A percentile compares a stretch with the other conserved stretches of the same genome.
These are phyloP conservation scores for Furcasterigmium furcatum DNA, from an alignment of 2,329 filamentous ascomycete genomes.

Conservation along the genomic window DNA sequence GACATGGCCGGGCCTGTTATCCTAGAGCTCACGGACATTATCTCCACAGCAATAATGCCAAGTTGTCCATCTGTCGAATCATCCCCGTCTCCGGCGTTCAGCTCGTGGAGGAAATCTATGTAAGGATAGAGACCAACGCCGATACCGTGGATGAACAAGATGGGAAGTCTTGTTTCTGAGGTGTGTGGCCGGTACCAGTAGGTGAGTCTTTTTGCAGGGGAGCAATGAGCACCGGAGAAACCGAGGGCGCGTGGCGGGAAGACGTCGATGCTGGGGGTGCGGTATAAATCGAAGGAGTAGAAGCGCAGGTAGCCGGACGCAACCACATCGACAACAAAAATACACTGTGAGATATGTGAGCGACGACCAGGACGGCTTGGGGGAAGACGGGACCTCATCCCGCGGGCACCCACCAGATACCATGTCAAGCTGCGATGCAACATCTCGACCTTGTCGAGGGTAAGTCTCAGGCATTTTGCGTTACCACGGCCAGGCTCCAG, in stretches of 20 bases:
- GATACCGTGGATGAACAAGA: conserved; percentile 70
- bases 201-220: conserved; percentile 45
- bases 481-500: conserved; percentile 52
- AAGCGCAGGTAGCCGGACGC: conserved; percentile 47
- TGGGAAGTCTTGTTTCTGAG: conserved; percentile 49
- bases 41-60: conserved; percentile 63
- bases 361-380: no score
- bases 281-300: conserved; percentile 21
- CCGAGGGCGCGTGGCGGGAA: conserved; percentile 56
- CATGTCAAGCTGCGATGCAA: conserved; percentile 59
- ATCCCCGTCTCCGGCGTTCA: conserved; percentile 33
- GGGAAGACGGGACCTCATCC: conserved; percentile 32
- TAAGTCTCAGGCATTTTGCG: conserved; percentile 58
- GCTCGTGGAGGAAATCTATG: conserved; percentile 48
- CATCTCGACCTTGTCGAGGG: conserved; percentile 58
- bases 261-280: conserved; percentile 32
- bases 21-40: conserved; percentile 63
- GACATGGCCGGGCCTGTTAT: conserved; percentile 51
- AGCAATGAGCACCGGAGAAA: conserved; percentile 38
- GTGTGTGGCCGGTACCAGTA: conserved; percentile 67
- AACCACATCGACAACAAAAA: conserved; percentile 19
- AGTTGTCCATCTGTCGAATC: conserved; percentile 37
- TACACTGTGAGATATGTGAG: neutral
- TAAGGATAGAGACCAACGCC: conserved; percentile 66
- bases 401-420: conserved; percentile 55